phyloP scores from a whole-genome alignment of 2,329 filamentous ascomycete species.

The Pseudogymnoascus sp. region DNA sequence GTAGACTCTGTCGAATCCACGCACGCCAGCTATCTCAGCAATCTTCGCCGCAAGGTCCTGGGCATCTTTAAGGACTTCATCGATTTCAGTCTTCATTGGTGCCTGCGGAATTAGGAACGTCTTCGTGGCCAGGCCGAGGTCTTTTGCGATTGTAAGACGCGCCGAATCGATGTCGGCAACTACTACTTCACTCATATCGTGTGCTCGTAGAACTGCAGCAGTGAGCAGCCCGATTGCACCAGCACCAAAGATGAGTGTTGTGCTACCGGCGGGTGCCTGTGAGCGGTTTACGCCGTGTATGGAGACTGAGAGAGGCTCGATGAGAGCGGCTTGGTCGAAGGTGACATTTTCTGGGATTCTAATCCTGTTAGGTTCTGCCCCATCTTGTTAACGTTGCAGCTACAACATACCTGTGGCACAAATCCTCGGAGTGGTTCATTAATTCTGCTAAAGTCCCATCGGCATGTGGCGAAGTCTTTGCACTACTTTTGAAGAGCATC shows the following conservation, averaged over 20 bases:
- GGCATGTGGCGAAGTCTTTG: constrained; percentile 30
- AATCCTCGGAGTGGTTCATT: constrained; percentile 88
- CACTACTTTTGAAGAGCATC: constrained; percentile 30
- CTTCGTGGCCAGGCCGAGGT: neutral
- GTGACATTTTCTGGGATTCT: constrained; percentile 52
- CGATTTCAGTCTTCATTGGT: neutral
- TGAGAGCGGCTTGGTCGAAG: constrained; percentile 50
- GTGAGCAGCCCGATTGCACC: constrained; percentile 56
- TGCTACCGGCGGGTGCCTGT: constrained; percentile 42
- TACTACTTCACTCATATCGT: neutral
- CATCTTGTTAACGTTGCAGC: neutral
- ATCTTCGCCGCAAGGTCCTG: neutral
- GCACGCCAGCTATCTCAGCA: neutral
- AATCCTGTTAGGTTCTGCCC: neutral
- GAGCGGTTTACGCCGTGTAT: constrained; percentile 54
- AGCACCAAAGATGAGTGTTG: constrained; percentile 55
- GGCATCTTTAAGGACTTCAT: neutral
- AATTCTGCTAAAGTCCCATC: constrained; percentile 28
- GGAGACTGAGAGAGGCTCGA: constrained; percentile 55
- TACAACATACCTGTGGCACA: constrained; percentile 69
- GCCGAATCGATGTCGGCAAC: neutral
- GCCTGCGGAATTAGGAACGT: neutral
- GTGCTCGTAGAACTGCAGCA: constrained; percentile 40
- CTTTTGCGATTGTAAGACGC: neutral
- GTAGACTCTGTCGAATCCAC: neutral